A percentile compares a stretch with the other conserved stretches of the same genome.
Conservation (phyloP, 106 monocot genomes). For the Acorus gramineus region DNA sequence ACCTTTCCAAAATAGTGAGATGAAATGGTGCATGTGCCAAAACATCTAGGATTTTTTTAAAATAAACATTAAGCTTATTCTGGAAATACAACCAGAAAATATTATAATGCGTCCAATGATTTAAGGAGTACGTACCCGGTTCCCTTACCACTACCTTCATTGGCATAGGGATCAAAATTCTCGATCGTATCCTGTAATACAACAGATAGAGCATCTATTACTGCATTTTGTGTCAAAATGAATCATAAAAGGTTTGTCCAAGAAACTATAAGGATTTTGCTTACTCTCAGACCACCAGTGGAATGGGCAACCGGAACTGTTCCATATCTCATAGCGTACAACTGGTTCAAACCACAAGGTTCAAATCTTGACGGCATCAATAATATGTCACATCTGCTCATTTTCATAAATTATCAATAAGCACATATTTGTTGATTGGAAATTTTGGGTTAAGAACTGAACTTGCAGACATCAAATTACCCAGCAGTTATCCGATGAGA, state of each 20-base stretch:
- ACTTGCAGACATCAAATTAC: constrained; percentile 15
- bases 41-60: neutral
- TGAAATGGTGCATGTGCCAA: neutral
- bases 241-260: too few species aligned
- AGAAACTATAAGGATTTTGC: neutral
- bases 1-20: too few species aligned
- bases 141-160: constrained; percentile 54
- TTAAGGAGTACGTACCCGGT: constrained; percentile 47
- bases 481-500: constrained; percentile 87
- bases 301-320: constrained; percentile 76
- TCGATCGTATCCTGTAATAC: constrained; percentile 68
- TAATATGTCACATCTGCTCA: constrained; percentile 81
- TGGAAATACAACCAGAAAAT: neutral
- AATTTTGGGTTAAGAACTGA: neutral
- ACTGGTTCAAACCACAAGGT: constrained; percentile 88
- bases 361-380: constrained; percentile 97
- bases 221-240: too few species aligned
- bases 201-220: neutral
- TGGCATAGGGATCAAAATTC: constrained; percentile 58
- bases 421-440: neutral
- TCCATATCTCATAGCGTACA: constrained; percentile 94
- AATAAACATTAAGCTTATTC: neutral
- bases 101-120: neutral
- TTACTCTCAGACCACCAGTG: constrained; percentile 84
- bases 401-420: neutral